Percentiles rank a stretch among this genome's conserved stretches.
phyloP scores from a whole-genome alignment of 2,329 filamentous ascomycete genomes.

The Fusarium pseudograminearum region DNA sequence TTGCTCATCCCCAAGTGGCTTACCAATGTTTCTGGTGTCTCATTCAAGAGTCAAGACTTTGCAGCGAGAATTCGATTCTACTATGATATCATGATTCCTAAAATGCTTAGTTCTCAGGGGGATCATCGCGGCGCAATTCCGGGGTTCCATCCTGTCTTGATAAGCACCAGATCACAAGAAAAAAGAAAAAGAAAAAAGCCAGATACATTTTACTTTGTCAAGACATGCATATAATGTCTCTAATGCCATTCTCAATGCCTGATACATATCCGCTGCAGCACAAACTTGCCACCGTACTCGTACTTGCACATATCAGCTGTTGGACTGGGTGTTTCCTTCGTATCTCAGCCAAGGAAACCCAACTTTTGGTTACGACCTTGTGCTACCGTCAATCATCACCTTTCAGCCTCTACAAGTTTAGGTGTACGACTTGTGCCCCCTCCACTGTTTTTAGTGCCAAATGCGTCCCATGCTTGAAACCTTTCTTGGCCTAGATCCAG shows the following conservation, averaged over 20 bases:
- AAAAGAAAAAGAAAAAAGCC: neutral
- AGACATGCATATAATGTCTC: neutral
- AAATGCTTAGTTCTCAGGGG: slow-evolving; percentile 28
- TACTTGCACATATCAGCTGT: neutral
- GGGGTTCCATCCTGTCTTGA: neutral
- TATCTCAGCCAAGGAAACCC: neutral
- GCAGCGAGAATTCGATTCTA: slow-evolving; percentile 13
- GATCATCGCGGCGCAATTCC: slow-evolving; percentile 20
- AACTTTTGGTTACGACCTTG: neutral
- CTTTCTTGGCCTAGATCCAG: slow-evolving; percentile 14
- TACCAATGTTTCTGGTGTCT: slow-evolving; percentile 18
- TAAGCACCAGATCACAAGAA: neutral
- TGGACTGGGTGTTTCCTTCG: neutral
- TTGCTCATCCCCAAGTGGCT: slow-evolving; percentile 25
- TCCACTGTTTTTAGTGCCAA: neutral
- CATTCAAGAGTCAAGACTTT: slow-evolving; percentile 8
- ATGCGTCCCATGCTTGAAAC: neutral
- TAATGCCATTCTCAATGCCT: neutral
- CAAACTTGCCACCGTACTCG: neutral
- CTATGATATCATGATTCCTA: slow-evolving; percentile 18
- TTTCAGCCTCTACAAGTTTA: neutral
- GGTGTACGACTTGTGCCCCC: neutral
- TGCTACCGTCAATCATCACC: neutral
- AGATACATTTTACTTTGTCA: neutral
- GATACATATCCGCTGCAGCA: neutral